A percentile compares a stretch with the other conserved stretches of the same genome.
Conservation (phyloP, 257 asterid species). For the Lithospermum erythrorhizon region DNA sequence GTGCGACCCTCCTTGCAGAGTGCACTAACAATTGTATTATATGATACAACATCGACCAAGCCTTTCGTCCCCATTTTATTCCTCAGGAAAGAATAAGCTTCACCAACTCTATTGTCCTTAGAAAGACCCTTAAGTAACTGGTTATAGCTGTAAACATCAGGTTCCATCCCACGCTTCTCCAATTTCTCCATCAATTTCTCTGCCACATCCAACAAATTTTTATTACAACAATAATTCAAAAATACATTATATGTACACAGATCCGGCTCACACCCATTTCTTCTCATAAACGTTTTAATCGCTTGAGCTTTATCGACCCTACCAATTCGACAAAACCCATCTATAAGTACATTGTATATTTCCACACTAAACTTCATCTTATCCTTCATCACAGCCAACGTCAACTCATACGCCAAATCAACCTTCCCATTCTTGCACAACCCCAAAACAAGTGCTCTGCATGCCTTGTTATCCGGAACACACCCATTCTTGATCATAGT, state of each 20-base stretch:
- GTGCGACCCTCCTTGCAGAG: conserved; percentile 48
- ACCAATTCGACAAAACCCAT: conserved; percentile 73
- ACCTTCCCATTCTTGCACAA: conserved; percentile 61
- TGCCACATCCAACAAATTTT: conserved; percentile 61
- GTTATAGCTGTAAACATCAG: conserved; percentile 78
- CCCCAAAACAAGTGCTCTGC: conserved; percentile 80
- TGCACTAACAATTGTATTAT: conserved; percentile 65
- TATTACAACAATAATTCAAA: conserved; percentile 65
- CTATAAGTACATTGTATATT: conserved; percentile 57
- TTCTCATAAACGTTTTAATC: conserved; percentile 65
- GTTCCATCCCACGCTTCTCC: conserved; percentile 54
- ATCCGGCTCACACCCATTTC: conserved; percentile 82
- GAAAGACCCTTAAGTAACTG: conserved; percentile 78
- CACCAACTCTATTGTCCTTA: conserved; percentile 62
- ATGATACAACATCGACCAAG: conserved; percentile 68
- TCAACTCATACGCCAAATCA: conserved; percentile 93
- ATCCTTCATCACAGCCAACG: conserved; percentile 75
- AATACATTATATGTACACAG: conserved; percentile 61
- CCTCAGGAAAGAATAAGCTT: conserved; percentile 51
- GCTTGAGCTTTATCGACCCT: conserved; percentile 84
- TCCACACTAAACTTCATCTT: conserved; percentile 42
- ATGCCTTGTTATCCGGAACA: conserved; percentile 62
- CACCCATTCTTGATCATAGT: conserved; percentile 52
- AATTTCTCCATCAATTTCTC: conserved; percentile 59
- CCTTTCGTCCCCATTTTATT: conserved; percentile 68